phyloP scores from a whole-genome alignment of 106 monocot species.

The Allium cepa region DNA sequence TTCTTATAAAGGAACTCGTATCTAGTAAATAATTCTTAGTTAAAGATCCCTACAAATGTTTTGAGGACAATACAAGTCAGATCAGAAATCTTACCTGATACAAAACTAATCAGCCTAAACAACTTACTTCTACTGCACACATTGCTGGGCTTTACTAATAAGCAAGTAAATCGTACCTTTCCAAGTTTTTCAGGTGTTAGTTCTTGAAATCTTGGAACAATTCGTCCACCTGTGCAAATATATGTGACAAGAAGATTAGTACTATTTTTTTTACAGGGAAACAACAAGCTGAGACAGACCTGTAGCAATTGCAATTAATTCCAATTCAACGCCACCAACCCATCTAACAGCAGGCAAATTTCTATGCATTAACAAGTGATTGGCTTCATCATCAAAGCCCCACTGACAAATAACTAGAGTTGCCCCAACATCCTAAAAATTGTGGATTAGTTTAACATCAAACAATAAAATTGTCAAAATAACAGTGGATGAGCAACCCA shows the following conservation, averaged over 20 bases:
- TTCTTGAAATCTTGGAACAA: conserved; percentile 98
- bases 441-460: no score
- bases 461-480: no score
- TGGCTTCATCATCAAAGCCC: conserved; percentile 99
- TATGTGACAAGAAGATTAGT: not conserved
- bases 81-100: no score
- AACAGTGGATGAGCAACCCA: no score
- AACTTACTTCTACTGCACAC: no score
- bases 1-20: no score
- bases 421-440: conserved; percentile 85
- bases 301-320: conserved; percentile 98
- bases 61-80: no score
- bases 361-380: conserved; percentile 92
- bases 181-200: conserved; percentile 92
- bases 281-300: conserved; percentile 21
- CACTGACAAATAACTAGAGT: conserved; percentile 98
- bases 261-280: not conserved
- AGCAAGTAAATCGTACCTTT: conserved; percentile 36
- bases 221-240: conserved; percentile 76
- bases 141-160: no score
- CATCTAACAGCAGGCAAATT: conserved; percentile 99
- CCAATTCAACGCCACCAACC: conserved; percentile 99
- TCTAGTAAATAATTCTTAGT: no score
- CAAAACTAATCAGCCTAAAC: no score
- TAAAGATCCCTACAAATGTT: no score